Percentiles rank a stretch among this genome's conserved stretches.
phyloP scores from a whole-genome alignment of 164 flowering plant species.

The Vitis riparia region DNA sequence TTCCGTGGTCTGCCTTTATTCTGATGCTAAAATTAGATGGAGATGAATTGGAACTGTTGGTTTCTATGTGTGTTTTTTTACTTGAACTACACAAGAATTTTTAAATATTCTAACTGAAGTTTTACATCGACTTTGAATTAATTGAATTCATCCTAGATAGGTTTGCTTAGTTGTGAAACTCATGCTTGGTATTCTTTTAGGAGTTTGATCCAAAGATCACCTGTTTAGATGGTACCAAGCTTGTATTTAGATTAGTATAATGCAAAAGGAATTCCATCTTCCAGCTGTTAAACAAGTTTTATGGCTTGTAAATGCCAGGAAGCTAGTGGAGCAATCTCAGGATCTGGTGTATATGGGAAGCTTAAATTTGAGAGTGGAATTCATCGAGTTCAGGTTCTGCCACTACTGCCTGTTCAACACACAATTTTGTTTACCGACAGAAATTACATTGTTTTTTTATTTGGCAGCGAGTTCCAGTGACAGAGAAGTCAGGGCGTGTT shows the following conservation, averaged over 20 bases:
- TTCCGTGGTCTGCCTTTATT: too few relatives aligned
- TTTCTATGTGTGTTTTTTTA: too few relatives aligned
- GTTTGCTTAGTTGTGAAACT: not conserved
- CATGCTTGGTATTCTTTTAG: not conserved
- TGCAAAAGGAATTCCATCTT: not conserved
- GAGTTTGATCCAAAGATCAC: too few relatives aligned
- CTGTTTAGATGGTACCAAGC: not conserved
- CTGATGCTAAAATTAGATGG: too few relatives aligned
- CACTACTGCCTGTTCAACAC: not conserved
- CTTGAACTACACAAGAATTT: too few relatives aligned
- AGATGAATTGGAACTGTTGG: too few relatives aligned
- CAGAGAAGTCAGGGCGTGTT: slow-evolving; percentile 94
- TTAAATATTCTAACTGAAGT: too few relatives aligned
- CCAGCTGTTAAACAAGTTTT: not conserved
- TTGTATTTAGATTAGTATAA: not conserved
- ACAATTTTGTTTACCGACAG: not conserved
- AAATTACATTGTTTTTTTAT: slow-evolving; percentile 1
- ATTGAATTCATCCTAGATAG: not conserved
- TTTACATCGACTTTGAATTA: too few relatives aligned
- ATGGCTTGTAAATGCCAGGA: slow-evolving; percentile 49
- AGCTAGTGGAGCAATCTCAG: slow-evolving; percentile 91
- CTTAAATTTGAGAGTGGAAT: slow-evolving; percentile 98
- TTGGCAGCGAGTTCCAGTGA: slow-evolving; percentile 89
- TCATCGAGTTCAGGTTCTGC: slow-evolving; percentile 89
- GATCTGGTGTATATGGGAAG: slow-evolving; percentile 77